Percentiles rank a stretch among this genome's conserved stretches.
Conservation (phyloP, 2,329 filamentous ascomycete species). For the Fusarium sp. region DNA sequence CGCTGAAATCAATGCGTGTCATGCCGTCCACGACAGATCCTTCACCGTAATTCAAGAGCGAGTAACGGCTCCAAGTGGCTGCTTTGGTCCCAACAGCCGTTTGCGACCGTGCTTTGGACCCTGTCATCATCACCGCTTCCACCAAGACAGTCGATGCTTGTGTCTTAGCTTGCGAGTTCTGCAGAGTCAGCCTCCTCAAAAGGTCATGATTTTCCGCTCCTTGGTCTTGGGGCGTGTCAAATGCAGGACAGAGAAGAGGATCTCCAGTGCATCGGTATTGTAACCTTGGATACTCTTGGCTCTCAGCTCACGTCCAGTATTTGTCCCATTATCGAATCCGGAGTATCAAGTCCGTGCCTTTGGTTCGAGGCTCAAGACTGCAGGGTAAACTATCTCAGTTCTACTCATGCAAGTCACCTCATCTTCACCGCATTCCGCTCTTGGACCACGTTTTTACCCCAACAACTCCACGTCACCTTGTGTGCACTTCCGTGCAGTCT, state of each 20-base stretch:
- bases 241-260: neutral
- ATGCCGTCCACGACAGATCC: neutral
- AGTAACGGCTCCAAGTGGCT: conserved; percentile 1
- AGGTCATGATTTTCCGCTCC: conserved; percentile 12
- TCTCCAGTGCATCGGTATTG: neutral
- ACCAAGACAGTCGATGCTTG: conserved; percentile 15
- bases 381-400: neutral
- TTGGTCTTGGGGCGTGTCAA: conserved; percentile 17
- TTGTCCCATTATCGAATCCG: neutral
- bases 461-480: conserved; percentile 27
- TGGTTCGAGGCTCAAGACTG: neutral
- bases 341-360: neutral
- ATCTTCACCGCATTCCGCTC: conserved; percentile 36
- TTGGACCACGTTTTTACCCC: conserved; percentile 21
- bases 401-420: conserved; percentile 24
- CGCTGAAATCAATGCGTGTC: neutral
- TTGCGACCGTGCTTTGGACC: conserved; percentile 19
- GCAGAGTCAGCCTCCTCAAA: conserved; percentile 3
- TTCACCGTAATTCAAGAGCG: conserved; percentile 27
- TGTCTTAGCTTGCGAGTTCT: conserved; percentile 1
- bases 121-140: conserved; percentile 24
- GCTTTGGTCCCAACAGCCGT: conserved; percentile 12
- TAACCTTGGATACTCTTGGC: neutral
- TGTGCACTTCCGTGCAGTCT: neutral
- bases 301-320: neutral